phyloP scores from a whole-genome alignment of 1,284 basidiomycete species.

The Peniophora sp. region DNA sequence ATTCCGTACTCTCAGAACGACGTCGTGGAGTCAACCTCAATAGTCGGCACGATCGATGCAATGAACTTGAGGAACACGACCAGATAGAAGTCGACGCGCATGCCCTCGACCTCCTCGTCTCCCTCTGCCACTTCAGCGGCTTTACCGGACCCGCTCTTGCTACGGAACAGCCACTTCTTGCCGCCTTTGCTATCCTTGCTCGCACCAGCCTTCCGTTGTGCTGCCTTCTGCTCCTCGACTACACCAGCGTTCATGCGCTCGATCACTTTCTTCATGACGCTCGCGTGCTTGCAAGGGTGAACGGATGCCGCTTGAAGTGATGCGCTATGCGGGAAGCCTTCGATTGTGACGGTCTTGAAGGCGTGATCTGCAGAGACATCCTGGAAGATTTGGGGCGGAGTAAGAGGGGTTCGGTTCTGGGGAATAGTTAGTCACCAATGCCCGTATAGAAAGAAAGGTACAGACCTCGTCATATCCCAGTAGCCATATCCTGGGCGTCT shows the following conservation, averaged over 20 bases:
- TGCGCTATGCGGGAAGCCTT: conserved; percentile 89
- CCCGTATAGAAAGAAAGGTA: conserved; percentile 3
- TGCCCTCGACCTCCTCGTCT: conserved; percentile 68
- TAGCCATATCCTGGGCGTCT: conserved; percentile 92
- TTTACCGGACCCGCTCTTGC: conserved; percentile 56
- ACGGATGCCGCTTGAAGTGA: conserved; percentile 85
- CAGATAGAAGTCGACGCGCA: conserved; percentile 92
- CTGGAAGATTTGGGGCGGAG: conserved; percentile 90
- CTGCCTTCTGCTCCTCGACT: conserved; percentile 62
- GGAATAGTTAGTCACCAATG: conserved; percentile 2
- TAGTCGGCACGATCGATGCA: conserved; percentile 89
- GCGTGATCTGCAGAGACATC: conserved; percentile 97
- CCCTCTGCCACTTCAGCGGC: conserved; percentile 35
- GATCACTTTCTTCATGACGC: conserved; percentile 99
- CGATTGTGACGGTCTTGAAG: conserved; percentile 98
- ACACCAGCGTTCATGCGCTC: conserved; percentile 94
- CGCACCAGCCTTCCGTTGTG: conserved; percentile 37
- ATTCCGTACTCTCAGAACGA: conserved; percentile 50
- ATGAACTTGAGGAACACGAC: conserved; percentile 98
- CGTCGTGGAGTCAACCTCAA: conserved; percentile 89
- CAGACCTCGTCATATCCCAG: conserved; percentile 90
- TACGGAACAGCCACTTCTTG: conserved; percentile 82
- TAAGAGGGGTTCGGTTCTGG: conserved; percentile 81
- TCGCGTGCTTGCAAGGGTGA: conserved; percentile 98
- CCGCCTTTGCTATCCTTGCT: conserved; percentile 57